Evolutionary conservation across 768 basidiomycete species (phyloP), one percentile per base, ranked within the genome.

Genomic region (Amanita thiersii): DNA sequence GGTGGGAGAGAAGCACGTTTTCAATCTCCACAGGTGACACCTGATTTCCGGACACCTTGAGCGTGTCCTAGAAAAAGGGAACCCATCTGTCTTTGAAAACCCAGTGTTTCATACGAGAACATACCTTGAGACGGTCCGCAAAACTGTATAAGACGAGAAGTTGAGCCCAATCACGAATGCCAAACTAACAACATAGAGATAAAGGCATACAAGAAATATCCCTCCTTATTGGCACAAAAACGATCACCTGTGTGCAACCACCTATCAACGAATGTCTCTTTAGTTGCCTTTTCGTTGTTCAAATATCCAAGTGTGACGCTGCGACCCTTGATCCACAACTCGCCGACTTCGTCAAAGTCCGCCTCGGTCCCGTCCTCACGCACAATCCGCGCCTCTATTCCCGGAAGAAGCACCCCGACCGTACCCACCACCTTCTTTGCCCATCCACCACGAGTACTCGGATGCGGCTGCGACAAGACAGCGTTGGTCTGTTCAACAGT

Each of bases 21-120:
- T 89, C 87, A 39, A 89, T 81, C 54, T 90, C 86, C 11, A 73
- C 70, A 0, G 86, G 87, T 0, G 87, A 86, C 0, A 89, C 87
- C 57, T 89, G 87, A 37, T 65, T 66, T 3, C 86, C 87, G 0
- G 83, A 86, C 2, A 90, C 70, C 54, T 90, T 90, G 15, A 90
- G 66, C 0, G 77, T 86, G 52, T 89, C 87, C 79, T 86, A 36
- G 17, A 35, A 37, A 9, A 26, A 38, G n/a, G n/a, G n/a, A n/a
- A n/a, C n/a, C n/a, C n/a, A n/a, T n/a, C n/a, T n/a, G n/a, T n/a
- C n/a, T n/a, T n/a, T n/a, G n/a, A n/a, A n/a, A n/a, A n/a, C n/a
- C n/a, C n/a, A n/a, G 9, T 57, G 17, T 20, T 30, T 20, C 7
- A 14, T 2, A 11, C 25, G 11, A 26, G 40, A 17, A 46, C 47